Percentiles rank a stretch among this genome's conserved stretches.
phyloP scores from a whole-genome alignment of 441 rosid genomes.

The Bocquillonia castaneifolia region DNA sequence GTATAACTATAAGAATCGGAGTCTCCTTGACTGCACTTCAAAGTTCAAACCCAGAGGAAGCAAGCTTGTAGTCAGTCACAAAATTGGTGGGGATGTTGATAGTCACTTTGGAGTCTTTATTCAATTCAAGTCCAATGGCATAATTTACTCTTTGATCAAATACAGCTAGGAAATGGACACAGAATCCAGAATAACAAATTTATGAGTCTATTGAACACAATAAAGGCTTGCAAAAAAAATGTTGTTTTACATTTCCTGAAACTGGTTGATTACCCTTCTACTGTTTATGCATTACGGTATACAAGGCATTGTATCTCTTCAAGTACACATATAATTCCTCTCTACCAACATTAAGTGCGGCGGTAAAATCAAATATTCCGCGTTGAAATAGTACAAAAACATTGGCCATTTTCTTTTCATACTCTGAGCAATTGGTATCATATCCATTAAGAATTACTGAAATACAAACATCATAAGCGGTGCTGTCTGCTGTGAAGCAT shows the following conservation, averaged over 20 bases:
- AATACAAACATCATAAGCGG: background rate
- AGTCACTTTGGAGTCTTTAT: too few species aligned
- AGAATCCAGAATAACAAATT: background rate
- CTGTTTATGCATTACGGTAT: background rate
- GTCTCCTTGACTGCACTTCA: too few species aligned
- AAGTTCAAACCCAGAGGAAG: too few species aligned
- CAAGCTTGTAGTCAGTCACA: too few species aligned
- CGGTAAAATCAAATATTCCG: background rate
- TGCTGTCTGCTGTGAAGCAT: background rate
- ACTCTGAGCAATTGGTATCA: too few species aligned
- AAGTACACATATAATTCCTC: background rate
- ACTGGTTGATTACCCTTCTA: background rate
- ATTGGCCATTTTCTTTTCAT: background rate
- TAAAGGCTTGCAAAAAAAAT: background rate
- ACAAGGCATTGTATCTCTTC: background rate
- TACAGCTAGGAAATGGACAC: background rate
- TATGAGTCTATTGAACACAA: background rate
- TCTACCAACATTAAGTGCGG: background rate
- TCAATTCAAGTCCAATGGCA: too few species aligned
- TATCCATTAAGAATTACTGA: too few species aligned
- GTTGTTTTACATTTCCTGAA: background rate
- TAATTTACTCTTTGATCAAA: too few species aligned
- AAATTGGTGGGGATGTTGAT: too few species aligned
- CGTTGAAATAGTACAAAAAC: background rate
- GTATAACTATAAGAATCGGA: too few species aligned